These are phyloP conservation scores for Claviceps pusilla DNA, from an alignment of 2,329 filamentous ascomycete species.

Conservation along the genomic window DNA sequence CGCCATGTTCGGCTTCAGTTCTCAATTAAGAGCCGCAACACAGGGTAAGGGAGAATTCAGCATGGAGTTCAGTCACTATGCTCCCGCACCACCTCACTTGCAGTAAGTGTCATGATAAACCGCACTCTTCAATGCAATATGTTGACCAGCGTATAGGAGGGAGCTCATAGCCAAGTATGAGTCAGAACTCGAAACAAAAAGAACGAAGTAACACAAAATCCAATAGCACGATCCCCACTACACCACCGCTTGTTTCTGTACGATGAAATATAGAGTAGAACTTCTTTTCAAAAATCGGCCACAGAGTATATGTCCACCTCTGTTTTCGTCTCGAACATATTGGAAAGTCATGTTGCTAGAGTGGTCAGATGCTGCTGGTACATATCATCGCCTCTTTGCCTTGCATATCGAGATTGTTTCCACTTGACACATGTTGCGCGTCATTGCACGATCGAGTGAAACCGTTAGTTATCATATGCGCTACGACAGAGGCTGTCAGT, in stretches of 20 bases:
- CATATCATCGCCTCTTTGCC: not conserved
- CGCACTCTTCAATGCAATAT: not conserved
- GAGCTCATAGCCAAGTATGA: conserved; percentile 44
- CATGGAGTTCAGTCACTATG: conserved; percentile 98
- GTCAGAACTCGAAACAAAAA: conserved; percentile 42
- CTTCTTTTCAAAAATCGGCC: not conserved
- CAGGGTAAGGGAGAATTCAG: conserved; percentile 97
- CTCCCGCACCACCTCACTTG: conserved; percentile 69
- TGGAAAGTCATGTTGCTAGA: too few species aligned
- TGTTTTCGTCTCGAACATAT: not conserved
- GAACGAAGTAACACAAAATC: conserved; percentile 28
- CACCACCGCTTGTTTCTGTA: not conserved
- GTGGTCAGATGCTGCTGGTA: not conserved
- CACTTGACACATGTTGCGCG: not conserved
- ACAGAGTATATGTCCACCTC: not conserved
- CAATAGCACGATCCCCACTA: not conserved
- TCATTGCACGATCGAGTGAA: not conserved
- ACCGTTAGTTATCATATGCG: not conserved
- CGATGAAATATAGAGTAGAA: not conserved
- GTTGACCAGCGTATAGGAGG: conserved; percentile 27
- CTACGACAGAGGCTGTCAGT: not conserved
- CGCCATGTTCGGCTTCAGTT: conserved; percentile 94
- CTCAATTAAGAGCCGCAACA: conserved; percentile 77
- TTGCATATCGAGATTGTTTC: not conserved
- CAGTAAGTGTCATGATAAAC: conserved; percentile 47